These are phyloP conservation scores for Sphenostylis stenocarpa DNA, from an alignment of 306 rosid genomes.

Conservation along the genomic window DNA sequence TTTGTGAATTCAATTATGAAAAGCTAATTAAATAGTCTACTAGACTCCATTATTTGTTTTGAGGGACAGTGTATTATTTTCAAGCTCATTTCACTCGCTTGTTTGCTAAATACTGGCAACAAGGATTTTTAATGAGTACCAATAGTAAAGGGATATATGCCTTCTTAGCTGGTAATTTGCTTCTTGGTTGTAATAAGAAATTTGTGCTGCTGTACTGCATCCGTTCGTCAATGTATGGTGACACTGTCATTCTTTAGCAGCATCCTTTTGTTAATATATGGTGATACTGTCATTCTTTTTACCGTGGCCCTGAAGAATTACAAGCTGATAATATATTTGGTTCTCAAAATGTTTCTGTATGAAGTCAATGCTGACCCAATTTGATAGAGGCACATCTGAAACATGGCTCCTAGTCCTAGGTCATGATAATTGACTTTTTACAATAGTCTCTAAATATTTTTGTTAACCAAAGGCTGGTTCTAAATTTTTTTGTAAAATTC, in stretches of 20 bases:
- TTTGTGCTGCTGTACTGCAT: not conserved
- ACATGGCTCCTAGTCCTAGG: not conserved
- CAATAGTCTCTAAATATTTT: not conserved
- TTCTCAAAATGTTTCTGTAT: not conserved
- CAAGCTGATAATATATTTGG: slow-evolving; percentile 11
- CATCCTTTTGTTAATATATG: not conserved
- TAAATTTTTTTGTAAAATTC: not conserved
- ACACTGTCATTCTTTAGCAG: too few species aligned
- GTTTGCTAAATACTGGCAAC: not conserved
- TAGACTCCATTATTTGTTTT: slow-evolving; percentile 8
- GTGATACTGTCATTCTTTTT: not conserved
- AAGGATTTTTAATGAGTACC: slow-evolving; percentile 18
- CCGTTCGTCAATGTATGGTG: not conserved
- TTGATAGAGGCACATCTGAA: slow-evolving; percentile 23
- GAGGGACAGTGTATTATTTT: not conserved
- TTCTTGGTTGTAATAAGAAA: not conserved
- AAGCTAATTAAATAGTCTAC: slow-evolving; percentile 4
- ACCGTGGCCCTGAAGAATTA: not conserved
- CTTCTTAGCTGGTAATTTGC: slow-evolving; percentile 17
- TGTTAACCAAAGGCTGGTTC: not conserved
- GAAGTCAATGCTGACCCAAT: not conserved
- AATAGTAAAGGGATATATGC: not conserved
- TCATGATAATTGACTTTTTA: slow-evolving; percentile 1
- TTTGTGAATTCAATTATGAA: not conserved
- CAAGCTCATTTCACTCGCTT: slow-evolving; percentile 10